Evolutionary conservation across 371 early-diverging fungal genomes (phyloP).

Genomic region (Apophysomyces ossiformis): DNA sequence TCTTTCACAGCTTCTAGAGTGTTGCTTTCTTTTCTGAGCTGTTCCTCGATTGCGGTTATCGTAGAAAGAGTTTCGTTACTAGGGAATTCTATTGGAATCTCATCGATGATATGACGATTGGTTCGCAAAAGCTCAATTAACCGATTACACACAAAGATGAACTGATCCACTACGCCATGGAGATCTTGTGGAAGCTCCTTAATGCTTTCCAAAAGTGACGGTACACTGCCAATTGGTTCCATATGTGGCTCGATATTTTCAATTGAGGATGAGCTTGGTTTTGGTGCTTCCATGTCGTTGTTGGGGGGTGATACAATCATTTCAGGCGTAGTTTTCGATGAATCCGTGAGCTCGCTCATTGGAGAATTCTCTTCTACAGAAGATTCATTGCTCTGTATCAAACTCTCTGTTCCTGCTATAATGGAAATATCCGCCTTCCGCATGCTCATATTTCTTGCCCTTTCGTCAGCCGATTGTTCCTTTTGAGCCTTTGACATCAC

Average conservation of each 20-base stretch:
- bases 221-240: neutral
- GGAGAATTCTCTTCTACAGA: neutral
- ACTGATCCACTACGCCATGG: neutral
- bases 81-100: neutral
- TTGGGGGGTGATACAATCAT: constrained; percentile 13
- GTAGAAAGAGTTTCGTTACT: neutral
- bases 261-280: neutral
- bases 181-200: neutral
- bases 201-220: neutral
- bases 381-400: neutral
- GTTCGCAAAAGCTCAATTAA: neutral
- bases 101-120: neutral
- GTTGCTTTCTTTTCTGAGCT: neutral
- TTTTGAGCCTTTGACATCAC: constrained; percentile 42
- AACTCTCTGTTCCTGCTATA: neutral
- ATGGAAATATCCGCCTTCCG: constrained; percentile 11
- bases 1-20: neutral
- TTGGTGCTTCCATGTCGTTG: neutral
- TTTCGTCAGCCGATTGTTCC: constrained; percentile 20
- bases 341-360: neutral
- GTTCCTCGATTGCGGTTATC: neutral
- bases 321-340: neutral
- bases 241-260: neutral
- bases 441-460: constrained; percentile 23
- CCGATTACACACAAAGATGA: neutral